Percentiles rank a stretch among this genome's conserved stretches.
Evolutionary conservation across 176 grass and related monocot genomes (phyloP).

Genomic region (Lolium multiflorum): DNA sequence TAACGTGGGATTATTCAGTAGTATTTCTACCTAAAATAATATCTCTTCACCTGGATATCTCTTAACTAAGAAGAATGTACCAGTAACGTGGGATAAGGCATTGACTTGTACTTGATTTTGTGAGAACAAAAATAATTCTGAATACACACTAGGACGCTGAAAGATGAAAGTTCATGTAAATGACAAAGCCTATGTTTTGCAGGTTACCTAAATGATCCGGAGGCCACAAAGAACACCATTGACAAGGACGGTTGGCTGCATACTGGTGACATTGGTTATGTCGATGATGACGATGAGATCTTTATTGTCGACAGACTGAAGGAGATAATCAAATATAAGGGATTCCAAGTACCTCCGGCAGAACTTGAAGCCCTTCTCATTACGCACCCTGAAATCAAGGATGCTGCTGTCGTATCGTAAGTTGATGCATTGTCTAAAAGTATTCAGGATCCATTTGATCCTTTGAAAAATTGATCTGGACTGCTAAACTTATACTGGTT

Average conservation of each 20-base stretch:
- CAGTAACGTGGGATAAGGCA: background rate
- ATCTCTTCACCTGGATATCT: background rate
- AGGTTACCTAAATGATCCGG: constrained; percentile 93
- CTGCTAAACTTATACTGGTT: constrained; percentile 3
- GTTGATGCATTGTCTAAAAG: constrained; percentile 25
- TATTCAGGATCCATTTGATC: background rate
- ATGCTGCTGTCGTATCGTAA: constrained; percentile 93
- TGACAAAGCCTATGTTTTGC: constrained; percentile 21
- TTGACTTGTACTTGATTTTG: background rate
- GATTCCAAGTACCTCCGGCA: constrained; percentile 89
- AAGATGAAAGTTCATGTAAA: background rate
- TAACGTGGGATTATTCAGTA: too few relatives aligned
- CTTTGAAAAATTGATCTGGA: background rate
- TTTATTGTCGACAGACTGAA: constrained; percentile 97
- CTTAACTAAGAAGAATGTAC: background rate
- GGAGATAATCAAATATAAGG: constrained; percentile 98
- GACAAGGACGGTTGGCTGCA: constrained; percentile 92
- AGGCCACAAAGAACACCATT: constrained; percentile 81
- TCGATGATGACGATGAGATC: constrained; percentile 84
- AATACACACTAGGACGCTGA: background rate
- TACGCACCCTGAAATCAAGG: constrained; percentile 71
- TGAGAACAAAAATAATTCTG: background rate
- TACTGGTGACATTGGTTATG: constrained; percentile 88
- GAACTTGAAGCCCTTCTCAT: constrained; percentile 94
- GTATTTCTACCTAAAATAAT: background rate